Evolutionary conservation across 1,284 basidiomycete genomes (phyloP).

Genomic region (Filobasidium uniguttulatum): DNA sequence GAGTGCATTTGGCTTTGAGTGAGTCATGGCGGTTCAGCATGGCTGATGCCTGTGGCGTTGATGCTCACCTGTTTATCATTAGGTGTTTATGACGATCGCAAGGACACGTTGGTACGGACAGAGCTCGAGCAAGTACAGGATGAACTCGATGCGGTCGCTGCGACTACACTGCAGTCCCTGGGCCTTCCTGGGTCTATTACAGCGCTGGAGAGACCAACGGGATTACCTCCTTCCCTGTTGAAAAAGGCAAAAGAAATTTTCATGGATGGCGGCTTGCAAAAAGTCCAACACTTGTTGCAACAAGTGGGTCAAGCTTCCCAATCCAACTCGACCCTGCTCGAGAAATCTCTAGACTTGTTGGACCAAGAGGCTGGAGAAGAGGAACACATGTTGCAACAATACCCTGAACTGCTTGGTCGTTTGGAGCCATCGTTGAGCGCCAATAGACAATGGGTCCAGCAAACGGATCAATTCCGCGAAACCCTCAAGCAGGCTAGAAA

Average conservation of each 20-base stretch:
- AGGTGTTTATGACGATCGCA: slow-evolving; percentile 81
- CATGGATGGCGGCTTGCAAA: slow-evolving; percentile 56
- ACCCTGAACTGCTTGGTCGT: slow-evolving; percentile 34
- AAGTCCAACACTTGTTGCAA: slow-evolving; percentile 57
- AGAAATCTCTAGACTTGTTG: slow-evolving; percentile 76
- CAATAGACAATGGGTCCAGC: slow-evolving; percentile 57
- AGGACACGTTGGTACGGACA: slow-evolving; percentile 56
- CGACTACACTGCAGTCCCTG: slow-evolving; percentile 51
- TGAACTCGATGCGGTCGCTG: slow-evolving; percentile 51
- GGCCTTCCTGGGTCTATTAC: slow-evolving; percentile 78
- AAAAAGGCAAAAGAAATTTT: slow-evolving; percentile 77
- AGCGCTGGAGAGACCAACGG: slow-evolving; percentile 71
- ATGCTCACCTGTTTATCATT: too few relatives aligned
- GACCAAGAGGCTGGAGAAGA: slow-evolving; percentile 83
- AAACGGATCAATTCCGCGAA: slow-evolving; percentile 53
- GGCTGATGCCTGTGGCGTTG: not conserved
- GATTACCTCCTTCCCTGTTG: slow-evolving; percentile 74
- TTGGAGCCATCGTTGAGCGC: slow-evolving; percentile 60
- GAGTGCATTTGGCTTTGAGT: slow-evolving; percentile 81
- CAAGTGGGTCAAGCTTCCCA: slow-evolving; percentile 57
- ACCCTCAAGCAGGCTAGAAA: slow-evolving; percentile 59
- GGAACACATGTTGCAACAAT: slow-evolving; percentile 43
- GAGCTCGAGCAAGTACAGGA: slow-evolving; percentile 51
- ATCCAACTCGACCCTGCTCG: slow-evolving; percentile 51
- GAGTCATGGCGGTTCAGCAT: slow-evolving; percentile 23